A percentile compares a stretch with the other conserved stretches of the same genome.
phyloP scores from a whole-genome alignment of 495 filamentous ascomycete species.

The Trypethelium eluteriae region DNA sequence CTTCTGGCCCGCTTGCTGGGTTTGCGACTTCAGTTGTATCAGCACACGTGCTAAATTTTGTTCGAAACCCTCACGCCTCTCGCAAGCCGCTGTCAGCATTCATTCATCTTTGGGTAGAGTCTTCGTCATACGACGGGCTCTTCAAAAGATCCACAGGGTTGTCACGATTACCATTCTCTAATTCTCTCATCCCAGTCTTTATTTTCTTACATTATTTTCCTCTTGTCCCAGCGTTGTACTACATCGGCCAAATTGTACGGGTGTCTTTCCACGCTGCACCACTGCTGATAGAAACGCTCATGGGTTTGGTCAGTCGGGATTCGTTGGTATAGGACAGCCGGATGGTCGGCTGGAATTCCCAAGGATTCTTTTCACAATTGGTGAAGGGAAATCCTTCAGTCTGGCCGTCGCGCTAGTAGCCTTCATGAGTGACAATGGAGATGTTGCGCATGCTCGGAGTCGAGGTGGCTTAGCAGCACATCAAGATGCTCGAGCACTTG shows the following conservation, averaged over 20 bases:
- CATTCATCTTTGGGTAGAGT: not conserved
- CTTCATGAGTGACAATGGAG: conserved; percentile 29
- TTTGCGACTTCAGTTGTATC: conserved; percentile 7
- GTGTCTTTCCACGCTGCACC: not conserved
- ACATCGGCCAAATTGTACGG: not conserved
- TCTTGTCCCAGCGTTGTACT: not conserved
- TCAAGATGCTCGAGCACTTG: conserved; percentile 48
- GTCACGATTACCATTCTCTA: not conserved
- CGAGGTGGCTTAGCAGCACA: conserved; percentile 37
- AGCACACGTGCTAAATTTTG: not conserved
- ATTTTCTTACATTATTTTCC: not conserved
- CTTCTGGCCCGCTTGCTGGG: not conserved
- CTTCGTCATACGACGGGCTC: not conserved
- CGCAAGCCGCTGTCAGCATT: not conserved
- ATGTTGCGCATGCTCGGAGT: conserved; percentile 12
- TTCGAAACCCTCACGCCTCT: not conserved
- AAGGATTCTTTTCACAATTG: conserved; percentile 18
- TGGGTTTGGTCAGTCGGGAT: not conserved
- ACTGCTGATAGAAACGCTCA: not conserved
- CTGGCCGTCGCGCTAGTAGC: conserved; percentile 18
- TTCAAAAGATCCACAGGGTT: not conserved
- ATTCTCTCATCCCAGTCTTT: not conserved
- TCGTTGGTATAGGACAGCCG: not conserved
- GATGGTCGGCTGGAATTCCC: conserved; percentile 13
- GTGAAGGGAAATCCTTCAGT: conserved; percentile 22